A percentile compares a stretch with the other conserved stretches of the same genome.
Evolutionary conservation across 2,329 filamentous ascomycete species (phyloP).

Genomic region (Epichloe brachyelytri): DNA sequence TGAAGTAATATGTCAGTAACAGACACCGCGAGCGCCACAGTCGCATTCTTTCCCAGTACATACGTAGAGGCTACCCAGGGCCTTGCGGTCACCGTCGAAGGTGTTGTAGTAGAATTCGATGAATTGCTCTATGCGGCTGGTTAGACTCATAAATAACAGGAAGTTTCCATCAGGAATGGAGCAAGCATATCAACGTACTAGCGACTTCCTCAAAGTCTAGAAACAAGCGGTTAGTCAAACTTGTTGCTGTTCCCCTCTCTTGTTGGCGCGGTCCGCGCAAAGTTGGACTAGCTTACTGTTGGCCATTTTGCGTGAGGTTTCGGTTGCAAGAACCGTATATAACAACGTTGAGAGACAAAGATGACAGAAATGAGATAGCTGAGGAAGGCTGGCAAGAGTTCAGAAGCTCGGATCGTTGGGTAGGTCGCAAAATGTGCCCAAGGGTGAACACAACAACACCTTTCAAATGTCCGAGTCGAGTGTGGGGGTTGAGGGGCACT

Average conservation of each 20-base stretch:
- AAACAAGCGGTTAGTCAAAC: constrained; percentile 10
- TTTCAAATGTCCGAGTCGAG: constrained; percentile 7
- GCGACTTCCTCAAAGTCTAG: constrained; percentile 33
- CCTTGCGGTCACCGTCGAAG: constrained; percentile 61
- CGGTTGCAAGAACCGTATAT: neutral
- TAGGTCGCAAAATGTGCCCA: constrained; percentile 23
- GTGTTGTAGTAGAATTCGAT: constrained; percentile 81
- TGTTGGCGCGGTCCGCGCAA: neutral
- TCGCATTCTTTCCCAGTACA: constrained; percentile 19
- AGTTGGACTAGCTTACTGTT: constrained; percentile 14
- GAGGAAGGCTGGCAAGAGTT: constrained; percentile 1
- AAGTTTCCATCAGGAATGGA: neutral
- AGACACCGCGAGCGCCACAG: neutral
- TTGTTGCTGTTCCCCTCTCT: constrained; percentile 6
- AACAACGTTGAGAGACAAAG: constrained; percentile 3
- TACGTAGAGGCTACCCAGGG: constrained; percentile 69
- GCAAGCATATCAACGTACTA: constrained; percentile 23
- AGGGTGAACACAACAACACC: constrained; percentile 8
- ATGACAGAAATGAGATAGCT: constrained; percentile 1
- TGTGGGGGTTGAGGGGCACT: constrained; percentile 24
- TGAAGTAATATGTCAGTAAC: constrained; percentile 6
- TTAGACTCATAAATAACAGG: neutral
- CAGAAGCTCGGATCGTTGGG: constrained; percentile 10
- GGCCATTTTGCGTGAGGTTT: constrained; percentile 19
- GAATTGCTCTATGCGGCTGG: constrained; percentile 58